Evolutionary conservation across 2,329 filamentous ascomycete genomes (phyloP).

Genomic region (Fusarium subtropicale): DNA sequence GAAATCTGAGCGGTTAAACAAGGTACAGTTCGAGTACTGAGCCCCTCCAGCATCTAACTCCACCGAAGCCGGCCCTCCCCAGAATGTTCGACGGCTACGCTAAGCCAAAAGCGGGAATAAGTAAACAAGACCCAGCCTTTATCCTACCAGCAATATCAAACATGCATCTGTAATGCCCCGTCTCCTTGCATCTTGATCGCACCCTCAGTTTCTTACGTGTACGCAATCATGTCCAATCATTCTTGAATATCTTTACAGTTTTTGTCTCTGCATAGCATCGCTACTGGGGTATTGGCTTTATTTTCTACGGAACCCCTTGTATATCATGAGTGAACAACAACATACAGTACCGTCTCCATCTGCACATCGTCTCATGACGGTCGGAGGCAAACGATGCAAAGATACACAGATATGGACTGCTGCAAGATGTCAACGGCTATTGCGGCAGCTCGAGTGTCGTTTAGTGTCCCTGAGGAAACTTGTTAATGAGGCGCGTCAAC

Average conservation of each 20-base stretch:
- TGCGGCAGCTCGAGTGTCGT: conserved; percentile 60
- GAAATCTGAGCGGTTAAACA: neutral
- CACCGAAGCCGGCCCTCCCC: conserved; percentile 29
- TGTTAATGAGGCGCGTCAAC: conserved; percentile 38
- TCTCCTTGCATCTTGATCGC: neutral
- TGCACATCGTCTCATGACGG: conserved; percentile 29
- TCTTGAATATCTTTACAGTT: neutral
- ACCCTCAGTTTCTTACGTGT: neutral
- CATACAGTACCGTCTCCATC: conserved; percentile 19
- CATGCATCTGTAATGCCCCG: neutral
- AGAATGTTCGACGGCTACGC: conserved; percentile 20
- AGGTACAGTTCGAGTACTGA: conserved; percentile 37
- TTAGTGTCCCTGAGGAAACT: conserved; percentile 56
- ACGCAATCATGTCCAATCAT: neutral
- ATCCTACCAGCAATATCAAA: conserved; percentile 11
- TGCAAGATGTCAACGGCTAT: conserved; percentile 59
- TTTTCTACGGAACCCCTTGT: neutral
- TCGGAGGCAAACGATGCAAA: conserved; percentile 9
- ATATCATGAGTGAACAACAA: conserved; percentile 21
- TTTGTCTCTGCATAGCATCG: neutral
- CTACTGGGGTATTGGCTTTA: neutral
- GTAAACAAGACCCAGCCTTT: conserved; percentile 46
- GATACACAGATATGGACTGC: conserved; percentile 59
- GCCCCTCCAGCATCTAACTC: conserved; percentile 5
- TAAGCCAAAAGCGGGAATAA: conserved; percentile 48